Conservation (phyloP, 169 alveolate species). For the Plasmodium fragile region DNA sequence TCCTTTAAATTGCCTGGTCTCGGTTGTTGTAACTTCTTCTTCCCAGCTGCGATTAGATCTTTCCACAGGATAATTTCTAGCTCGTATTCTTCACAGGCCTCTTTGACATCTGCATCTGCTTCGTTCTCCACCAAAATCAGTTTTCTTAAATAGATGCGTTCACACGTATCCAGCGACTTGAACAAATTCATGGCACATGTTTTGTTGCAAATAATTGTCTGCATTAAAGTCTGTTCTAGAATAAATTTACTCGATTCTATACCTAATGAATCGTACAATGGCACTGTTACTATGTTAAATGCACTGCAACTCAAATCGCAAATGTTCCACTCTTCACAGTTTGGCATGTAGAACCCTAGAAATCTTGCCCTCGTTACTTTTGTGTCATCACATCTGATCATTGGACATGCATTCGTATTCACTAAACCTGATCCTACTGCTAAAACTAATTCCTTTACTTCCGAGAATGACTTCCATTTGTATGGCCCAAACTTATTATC, state of each 20-base stretch:
- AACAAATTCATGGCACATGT: slow-evolving; percentile 38
- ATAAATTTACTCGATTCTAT: slow-evolving; percentile 81
- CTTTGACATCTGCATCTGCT: slow-evolving; percentile 39
- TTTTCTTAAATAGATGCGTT: slow-evolving; percentile 19
- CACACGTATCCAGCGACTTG: slow-evolving; percentile 42
- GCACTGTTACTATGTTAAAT: slow-evolving; percentile 87
- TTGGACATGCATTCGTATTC: slow-evolving; percentile 51
- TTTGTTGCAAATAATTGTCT: slow-evolving; percentile 53
- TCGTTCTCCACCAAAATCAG: slow-evolving; percentile 45
- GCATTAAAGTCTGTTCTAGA: slow-evolving; percentile 78
- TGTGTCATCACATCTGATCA: slow-evolving; percentile 42
- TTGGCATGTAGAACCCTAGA: slow-evolving; percentile 83
- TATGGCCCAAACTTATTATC: slow-evolving; percentile 28
- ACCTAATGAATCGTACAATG: slow-evolving; percentile 88
- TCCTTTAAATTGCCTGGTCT: slow-evolving; percentile 86
- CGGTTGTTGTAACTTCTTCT: slow-evolving; percentile 72
- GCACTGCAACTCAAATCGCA: slow-evolving; percentile 88
- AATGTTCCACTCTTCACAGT: slow-evolving; percentile 87
- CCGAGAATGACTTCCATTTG: slow-evolving; percentile 44
- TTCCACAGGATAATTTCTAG: slow-evolving; percentile 79
- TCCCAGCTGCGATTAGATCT: slow-evolving; percentile 77
- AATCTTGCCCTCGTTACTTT: slow-evolving; percentile 24
- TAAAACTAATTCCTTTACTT: slow-evolving; percentile 18
- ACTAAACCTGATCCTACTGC: slow-evolving; percentile 45
- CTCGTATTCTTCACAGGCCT: slow-evolving; percentile 13